Conservation (phyloP, 2,329 filamentous ascomycete species). For the Colletotrichum orchidophilum region DNA sequence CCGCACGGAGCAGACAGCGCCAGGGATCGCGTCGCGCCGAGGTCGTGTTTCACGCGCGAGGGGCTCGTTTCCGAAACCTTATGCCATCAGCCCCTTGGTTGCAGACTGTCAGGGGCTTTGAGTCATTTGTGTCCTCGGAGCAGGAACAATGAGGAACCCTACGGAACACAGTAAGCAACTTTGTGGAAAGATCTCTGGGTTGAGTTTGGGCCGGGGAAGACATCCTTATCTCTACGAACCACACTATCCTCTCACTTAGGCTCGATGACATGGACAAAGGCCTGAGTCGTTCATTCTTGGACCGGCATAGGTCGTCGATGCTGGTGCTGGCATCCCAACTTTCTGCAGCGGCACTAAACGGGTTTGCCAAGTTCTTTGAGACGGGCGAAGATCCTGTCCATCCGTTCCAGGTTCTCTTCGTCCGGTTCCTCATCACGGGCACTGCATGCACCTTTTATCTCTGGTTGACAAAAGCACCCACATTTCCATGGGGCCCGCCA, state of each 20-base stretch:
- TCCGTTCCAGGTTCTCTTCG: conserved; percentile 25
- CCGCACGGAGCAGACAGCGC: neutral
- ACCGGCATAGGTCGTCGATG: conserved; percentile 23
- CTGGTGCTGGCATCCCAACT: conserved; percentile 17
- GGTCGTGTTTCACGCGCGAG: conserved; percentile 2
- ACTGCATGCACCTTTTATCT: neutral
- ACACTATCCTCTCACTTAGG: neutral
- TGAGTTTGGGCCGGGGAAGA: neutral
- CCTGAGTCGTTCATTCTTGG: conserved; percentile 11
- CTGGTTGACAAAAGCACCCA: neutral
- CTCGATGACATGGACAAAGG: conserved; percentile 5
- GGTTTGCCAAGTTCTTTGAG: conserved; percentile 20
- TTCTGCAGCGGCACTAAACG: conserved; percentile 21
- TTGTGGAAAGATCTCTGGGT: neutral
- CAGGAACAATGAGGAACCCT: conserved; percentile 1
- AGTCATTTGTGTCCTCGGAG: neutral
- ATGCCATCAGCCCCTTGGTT: neutral
- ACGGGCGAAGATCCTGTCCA: conserved; percentile 20
- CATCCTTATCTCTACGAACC: neutral
- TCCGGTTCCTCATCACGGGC: conserved; percentile 26
- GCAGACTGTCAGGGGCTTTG: neutral
- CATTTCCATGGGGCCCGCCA: neutral
- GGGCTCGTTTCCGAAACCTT: conserved; percentile 23
- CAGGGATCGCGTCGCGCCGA: neutral
- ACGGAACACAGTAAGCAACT: neutral